Evolutionary conservation across 768 basidiomycete species (phyloP), one percentile per base, ranked within the genome.

Genomic region (Pleurotus ostreatus): DNA sequence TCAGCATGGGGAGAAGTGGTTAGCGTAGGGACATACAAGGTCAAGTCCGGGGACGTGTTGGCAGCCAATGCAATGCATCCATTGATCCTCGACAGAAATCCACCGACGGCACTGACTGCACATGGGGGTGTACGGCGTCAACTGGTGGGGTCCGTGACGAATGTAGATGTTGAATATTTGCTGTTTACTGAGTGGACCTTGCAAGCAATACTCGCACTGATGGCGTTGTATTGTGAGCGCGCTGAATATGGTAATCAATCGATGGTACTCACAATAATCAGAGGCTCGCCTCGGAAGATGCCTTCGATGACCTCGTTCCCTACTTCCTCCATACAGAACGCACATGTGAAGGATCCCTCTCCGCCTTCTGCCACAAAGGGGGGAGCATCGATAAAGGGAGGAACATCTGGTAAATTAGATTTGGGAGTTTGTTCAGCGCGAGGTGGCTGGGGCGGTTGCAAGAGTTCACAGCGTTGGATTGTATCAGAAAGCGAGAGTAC

Each of bases 11-110:
- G 15, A n/a, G 15, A 16, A 23, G 15, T 16, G 15, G 46, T 23
- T 5, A 26, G 13, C 11, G 16, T 25, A 37, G 13, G 16, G 1
- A 53, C 51, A 11, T 20, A 53, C 51, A 7, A 53, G 51, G 25
- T 53, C 51, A 40, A 53, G 20, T n/a, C 38, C 51, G 22, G 51
- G 37, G 22, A 22, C 39, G 23, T 53, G 51, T 41, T 53, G 9
- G 22, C 51, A 53, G 11, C 39, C 51, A 41, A 53, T 53, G 16
- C 51, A 53, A 18, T 53, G 51, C 51, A 53, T 53, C 51, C 51
- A 53, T n/a, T 25, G 16, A 12, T 22, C 39, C n/a, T 25, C 38
- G 7, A 13, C 18, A 7, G 38, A 7, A 6, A 43, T 16, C 9
- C 18, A 20, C 37, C 20, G 9, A n/a, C 23, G n/a, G 16, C 51